Conservation (phyloP, 129 eudicot genomes). For the Saussurea involucrata region DNA sequence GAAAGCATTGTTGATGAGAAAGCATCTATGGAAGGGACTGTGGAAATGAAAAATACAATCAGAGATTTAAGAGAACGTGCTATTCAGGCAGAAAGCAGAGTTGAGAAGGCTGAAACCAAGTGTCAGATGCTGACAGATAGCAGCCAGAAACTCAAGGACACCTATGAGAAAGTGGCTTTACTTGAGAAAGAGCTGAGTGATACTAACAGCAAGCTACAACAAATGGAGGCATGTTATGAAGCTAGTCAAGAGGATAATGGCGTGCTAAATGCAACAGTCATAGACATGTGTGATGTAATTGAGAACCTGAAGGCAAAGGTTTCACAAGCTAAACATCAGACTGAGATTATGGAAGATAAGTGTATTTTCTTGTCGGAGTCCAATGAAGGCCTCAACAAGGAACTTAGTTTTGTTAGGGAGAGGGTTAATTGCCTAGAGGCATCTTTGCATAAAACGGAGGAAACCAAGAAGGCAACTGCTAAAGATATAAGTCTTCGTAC, state of each 20-base stretch:
- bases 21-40: conserved; percentile 25
- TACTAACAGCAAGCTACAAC: conserved; percentile 47
- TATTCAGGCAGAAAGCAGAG: conserved; percentile 40
- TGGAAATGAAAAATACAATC: conserved; percentile 26
- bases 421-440: conserved; percentile 53
- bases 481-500: conserved; percentile 63
- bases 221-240: conserved; percentile 64
- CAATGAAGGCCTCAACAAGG: conserved; percentile 58
- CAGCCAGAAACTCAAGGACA: conserved; percentile 39
- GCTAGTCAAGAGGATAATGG: conserved; percentile 69
- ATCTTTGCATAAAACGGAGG: conserved; percentile 68
- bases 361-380: conserved; percentile 66
- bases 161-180: conserved; percentile 39
- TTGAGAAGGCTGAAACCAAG: conserved; percentile 48
- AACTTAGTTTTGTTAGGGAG: conserved; percentile 42
- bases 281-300: conserved; percentile 77
- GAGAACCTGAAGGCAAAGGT: conserved; percentile 58
- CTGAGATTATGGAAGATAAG: conserved; percentile 67
- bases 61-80: conserved; percentile 20
- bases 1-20: conserved; percentile 21
- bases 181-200: conserved; percentile 62
- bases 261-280: conserved; percentile 51
- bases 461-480: conserved; percentile 62
- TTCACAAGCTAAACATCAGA: conserved; percentile 38
- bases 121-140: conserved; percentile 38